Percentiles rank a stretch among this genome's conserved stretches.
Conservation (phyloP, 768 basidiomycete species). For the Crucibulum laeve region DNA sequence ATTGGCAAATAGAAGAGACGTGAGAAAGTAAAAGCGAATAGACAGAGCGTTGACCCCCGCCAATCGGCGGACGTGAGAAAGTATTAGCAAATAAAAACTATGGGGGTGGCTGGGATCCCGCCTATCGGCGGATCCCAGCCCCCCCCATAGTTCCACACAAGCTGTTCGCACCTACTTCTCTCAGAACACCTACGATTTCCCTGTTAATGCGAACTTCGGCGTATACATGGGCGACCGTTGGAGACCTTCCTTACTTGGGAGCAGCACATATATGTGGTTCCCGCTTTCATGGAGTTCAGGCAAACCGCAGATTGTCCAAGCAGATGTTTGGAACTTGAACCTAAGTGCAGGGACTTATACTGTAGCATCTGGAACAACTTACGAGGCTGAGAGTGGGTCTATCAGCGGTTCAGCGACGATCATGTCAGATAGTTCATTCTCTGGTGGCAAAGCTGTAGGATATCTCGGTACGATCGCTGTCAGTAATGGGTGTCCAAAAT, state of each 20-base stretch:
- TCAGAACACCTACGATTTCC: slow-evolving; percentile 54
- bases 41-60: too few species aligned
- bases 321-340: slow-evolving; percentile 56
- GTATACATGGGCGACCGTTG: slow-evolving; percentile 69
- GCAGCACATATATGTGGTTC: slow-evolving; percentile 59
- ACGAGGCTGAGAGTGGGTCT: slow-evolving; percentile 52
- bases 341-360: slow-evolving; percentile 45
- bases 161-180: slow-evolving; percentile 54
- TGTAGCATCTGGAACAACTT: slow-evolving; percentile 45
- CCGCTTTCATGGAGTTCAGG: slow-evolving; percentile 55
- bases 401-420: slow-evolving; percentile 43
- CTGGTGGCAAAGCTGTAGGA: slow-evolving; percentile 49
- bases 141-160: slow-evolving; percentile 50
- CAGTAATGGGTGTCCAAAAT: not conserved
- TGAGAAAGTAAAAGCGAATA: too few species aligned
- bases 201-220: slow-evolving; percentile 38
- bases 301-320: slow-evolving; percentile 45
- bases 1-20: too few species aligned
- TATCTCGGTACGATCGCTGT: slow-evolving; percentile 40
- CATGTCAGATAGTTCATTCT: slow-evolving; percentile 39
- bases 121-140: too few species aligned
- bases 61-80: too few species aligned
- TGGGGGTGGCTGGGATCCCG: slow-evolving; percentile 53
- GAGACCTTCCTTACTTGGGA: slow-evolving; percentile 48
- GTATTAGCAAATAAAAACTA: too few species aligned